Base-by-base conservation (phyloP, 805 yeast species). In the Lipomyces sp. region DNA sequence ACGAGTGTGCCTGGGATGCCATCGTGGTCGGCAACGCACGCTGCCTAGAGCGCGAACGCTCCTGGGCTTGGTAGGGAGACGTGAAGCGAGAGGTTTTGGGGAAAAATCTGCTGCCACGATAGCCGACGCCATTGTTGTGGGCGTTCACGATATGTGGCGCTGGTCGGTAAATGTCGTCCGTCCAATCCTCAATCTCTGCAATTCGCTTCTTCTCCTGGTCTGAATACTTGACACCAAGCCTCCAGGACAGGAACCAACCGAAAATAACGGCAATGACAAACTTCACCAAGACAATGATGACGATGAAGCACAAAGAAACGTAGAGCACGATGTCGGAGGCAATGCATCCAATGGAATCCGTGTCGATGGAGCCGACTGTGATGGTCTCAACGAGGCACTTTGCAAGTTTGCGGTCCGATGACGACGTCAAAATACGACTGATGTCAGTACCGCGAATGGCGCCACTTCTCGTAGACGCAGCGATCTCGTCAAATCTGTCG, bases 271-370 rank as follows among this genome's bases (percentile, higher is more conserved):
- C 97, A 66, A 91, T 74, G 13, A 84, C 49, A 62, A 93, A 93
- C 69, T 90, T 90, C 38, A 74, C 74, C 45, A 82, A 63, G 22
- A 89, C 95, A 47, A 93, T 79, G 1, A 95, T 77, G 51, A 93
- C 73, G 61, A 93, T 90, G 65, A 93, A 88, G 8, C 85, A 83
- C 62, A 93, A 75, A 1, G 97, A 86, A 5, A 84, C 77, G 61
- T 81, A 80, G 53, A 93, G 76, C 1, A 93, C 96, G 35, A 90
- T 81, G 47, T 81, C 72, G 0, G 97, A 88, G 0, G 96, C 95
- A 63, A 93, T 82, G 70, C 98, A 93, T 4, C 98, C 98, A 62
- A 93, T 81, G 5, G 95, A 82, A 34, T 86, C 86, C 1, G 90
- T 80, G 65, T 93, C 98, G 37, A 93, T 79, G 43, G 80, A 82